Evolutionary conservation across 1,284 basidiomycete genomes (phyloP).

Genomic region (Austroboletus olivaceoglutinosus): DNA sequence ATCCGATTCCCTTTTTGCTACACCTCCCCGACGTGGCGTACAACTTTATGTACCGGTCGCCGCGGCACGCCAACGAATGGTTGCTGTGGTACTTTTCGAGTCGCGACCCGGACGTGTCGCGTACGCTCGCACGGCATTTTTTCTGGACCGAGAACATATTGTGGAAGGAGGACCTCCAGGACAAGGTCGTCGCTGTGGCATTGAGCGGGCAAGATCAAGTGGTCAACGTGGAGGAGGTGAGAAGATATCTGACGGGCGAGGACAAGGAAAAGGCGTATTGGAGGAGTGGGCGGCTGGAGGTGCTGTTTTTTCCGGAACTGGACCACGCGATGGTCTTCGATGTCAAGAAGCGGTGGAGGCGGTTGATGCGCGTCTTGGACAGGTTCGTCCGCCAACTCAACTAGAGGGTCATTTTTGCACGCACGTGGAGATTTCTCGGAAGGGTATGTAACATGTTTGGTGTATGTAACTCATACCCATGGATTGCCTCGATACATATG

Average conservation of each 20-base stretch:
- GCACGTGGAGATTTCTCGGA: too few species aligned
- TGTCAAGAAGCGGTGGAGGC: constrained; percentile 33
- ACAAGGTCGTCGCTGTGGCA: constrained; percentile 39
- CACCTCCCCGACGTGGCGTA: constrained; percentile 59
- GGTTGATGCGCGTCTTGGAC: constrained; percentile 42
- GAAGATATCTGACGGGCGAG: constrained; percentile 51
- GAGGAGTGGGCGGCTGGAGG: constrained; percentile 41
- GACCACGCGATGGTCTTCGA: constrained; percentile 62
- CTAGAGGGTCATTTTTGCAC: not conserved
- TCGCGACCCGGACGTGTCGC: constrained; percentile 59
- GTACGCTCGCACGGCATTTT: constrained; percentile 56
- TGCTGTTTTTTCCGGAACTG: constrained; percentile 48
- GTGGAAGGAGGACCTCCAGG: constrained; percentile 56
- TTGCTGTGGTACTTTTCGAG: constrained; percentile 67
- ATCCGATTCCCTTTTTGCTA: constrained; percentile 63
- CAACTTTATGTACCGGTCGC: constrained; percentile 63
- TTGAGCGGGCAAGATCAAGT: constrained; percentile 59
- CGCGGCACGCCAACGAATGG: constrained; percentile 57
- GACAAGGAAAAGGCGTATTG: constrained; percentile 35
- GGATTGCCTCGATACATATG: too few species aligned
- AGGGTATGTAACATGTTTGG: too few species aligned
- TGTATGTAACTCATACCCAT: too few species aligned
- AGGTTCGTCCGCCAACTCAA: constrained; percentile 27
- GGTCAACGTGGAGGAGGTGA: constrained; percentile 48
- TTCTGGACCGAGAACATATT: constrained; percentile 63